Evolutionary conservation across 768 basidiomycete genomes (phyloP), one percentile per base, ranked within the genome.

Genomic region (Podaxis pistillaris): DNA sequence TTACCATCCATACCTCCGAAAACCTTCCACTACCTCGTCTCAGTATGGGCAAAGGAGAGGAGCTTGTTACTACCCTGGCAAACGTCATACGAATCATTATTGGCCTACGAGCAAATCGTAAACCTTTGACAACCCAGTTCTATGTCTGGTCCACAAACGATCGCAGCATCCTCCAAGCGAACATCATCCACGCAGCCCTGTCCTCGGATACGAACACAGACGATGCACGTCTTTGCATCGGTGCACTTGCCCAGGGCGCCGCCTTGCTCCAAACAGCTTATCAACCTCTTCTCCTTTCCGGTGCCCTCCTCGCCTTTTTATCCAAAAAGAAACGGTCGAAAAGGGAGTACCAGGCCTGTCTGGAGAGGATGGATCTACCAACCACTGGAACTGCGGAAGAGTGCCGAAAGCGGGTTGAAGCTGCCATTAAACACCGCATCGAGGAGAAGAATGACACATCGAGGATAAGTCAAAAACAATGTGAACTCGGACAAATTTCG

Each of bases 181-280:
- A 79, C 56, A 72, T 84, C 37, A 76, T 81, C 47, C 68, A 78
- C 41, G 67, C 74, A 13, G 81, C 81, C 15, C 72, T 83, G 6
- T 72, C 70, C 1, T 72, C 77, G 11, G 61, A 68, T 17, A 66
- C 71, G 4, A 65, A 67, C 41, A 67, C 65, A 11, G 67, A 69
- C 3, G 77, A 80, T 51, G 71, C 81, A 28, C 79, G 80, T 4
- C 58, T 79, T 4, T 82, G 81, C 62, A 78, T 84, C n/a, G 81
- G 79, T n/a, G 77, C 81, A 22, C 74, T 84, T 7, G 74, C 78
- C 6, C 78, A 83, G 65, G 82, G 82, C 0, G 80, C 80, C 1
- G 75, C 80, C 0, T 73, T 82, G 6, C 70, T 83, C n/a, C 76
- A 79, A 37, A 84, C 82, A 4, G 73, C 77, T 9, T 83, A 79